Evolutionary conservation across 1,284 basidiomycete species (phyloP).

Genomic region (Rhodotorula sp.): DNA sequence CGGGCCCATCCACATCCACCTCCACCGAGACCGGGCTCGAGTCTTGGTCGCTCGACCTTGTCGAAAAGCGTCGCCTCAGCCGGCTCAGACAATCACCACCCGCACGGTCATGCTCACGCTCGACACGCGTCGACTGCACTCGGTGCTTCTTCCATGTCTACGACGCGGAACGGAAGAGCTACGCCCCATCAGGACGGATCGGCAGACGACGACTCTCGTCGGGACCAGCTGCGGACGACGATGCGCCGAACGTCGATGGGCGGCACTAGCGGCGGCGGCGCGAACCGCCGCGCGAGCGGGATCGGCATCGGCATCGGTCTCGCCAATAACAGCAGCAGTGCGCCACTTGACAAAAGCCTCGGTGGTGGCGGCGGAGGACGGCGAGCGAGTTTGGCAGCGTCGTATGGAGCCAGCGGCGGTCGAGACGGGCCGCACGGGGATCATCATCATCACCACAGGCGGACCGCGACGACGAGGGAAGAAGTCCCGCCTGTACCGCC

Average conservation of each 20-base stretch:
- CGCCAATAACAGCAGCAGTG: background rate
- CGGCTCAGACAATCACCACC: no score
- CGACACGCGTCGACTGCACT: background rate
- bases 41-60: background rate
- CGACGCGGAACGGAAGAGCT: background rate
- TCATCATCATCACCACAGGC: background rate
- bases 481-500: constrained; percentile 2
- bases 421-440: background rate
- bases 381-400: background rate
- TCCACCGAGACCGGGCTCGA: background rate
- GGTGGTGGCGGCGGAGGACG: background rate
- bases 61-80: background rate
- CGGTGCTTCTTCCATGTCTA: background rate
- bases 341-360: background rate
- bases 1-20: background rate
- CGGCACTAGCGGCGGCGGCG: background rate
- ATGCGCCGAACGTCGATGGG: background rate
- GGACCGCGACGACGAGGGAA: background rate
- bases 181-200: background rate
- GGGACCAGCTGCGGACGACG: background rate
- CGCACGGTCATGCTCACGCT: background rate
- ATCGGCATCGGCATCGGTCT: background rate
- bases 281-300: background rate
- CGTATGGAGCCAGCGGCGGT: background rate
- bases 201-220: background rate